Percentiles rank a stretch among this genome's conserved stretches.
phyloP scores from a whole-genome alignment of 1,284 basidiomycete species.

The Cutaneotrichosporon cutaneum region DNA sequence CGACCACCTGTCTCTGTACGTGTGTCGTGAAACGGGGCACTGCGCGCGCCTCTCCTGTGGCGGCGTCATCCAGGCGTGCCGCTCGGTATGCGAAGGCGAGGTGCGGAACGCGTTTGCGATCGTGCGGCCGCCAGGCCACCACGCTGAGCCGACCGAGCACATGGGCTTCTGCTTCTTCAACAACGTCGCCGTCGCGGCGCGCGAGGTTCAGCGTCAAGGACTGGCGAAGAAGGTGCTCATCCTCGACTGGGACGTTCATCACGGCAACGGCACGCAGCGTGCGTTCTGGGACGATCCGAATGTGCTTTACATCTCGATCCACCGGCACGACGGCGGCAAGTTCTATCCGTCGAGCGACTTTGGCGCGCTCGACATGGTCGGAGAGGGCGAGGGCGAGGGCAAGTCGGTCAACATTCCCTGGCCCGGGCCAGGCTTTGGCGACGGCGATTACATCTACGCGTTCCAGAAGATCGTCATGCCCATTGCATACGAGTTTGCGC shows the following conservation, averaged over 20 bases:
- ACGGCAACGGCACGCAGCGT: conserved; percentile 95
- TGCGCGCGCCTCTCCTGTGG: conserved; percentile 88
- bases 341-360: conserved; percentile 94
- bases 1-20: conserved; percentile 86
- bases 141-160: conserved; percentile 94
- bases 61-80: conserved; percentile 85
- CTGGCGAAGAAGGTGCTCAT: conserved; percentile 79
- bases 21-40: conserved; percentile 78
- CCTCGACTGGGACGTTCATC: conserved; percentile 98
- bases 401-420: conserved; percentile 97
- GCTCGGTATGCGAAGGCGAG: conserved; percentile 77
- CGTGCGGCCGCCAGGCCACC: conserved; percentile 95
- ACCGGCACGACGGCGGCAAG: conserved; percentile 84
- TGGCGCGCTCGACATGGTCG: conserved; percentile 80
- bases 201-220: conserved; percentile 70
- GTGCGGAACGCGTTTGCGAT: conserved; percentile 90
- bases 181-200: conserved; percentile 90
- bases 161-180: conserved; percentile 99
- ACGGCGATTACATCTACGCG: conserved; percentile 94
- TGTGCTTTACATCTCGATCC: conserved; percentile 93
- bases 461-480: conserved; percentile 97
- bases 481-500: conserved; percentile 91
- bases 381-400: conserved; percentile 77
- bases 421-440: conserved; percentile 82
- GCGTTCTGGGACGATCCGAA: conserved; percentile 89